Conservation (phyloP, 805 yeast species). For the Myxozyma monticola region DNA sequence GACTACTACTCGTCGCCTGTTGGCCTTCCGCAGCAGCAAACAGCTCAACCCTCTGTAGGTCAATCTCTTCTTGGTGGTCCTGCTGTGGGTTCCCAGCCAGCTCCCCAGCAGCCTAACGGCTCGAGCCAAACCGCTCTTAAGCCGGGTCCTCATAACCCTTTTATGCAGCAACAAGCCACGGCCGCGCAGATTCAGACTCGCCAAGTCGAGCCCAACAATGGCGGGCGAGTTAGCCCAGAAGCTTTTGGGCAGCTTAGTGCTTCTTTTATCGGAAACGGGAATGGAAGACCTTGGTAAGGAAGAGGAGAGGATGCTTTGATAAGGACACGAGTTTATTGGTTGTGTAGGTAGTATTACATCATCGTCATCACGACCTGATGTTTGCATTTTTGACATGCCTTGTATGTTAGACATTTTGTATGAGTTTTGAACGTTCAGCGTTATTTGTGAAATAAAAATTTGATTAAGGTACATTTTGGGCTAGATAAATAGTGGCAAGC, state of each 20-base stretch:
- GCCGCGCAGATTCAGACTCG: slow-evolving; percentile 2
- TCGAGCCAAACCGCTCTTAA: neutral
- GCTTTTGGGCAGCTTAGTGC: slow-evolving; percentile 33
- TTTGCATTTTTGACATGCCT: too few relatives aligned
- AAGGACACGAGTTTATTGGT: too few relatives aligned
- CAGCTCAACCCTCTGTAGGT: slow-evolving; percentile 6
- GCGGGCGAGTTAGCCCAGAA: slow-evolving; percentile 29
- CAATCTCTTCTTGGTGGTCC: slow-evolving; percentile 12
- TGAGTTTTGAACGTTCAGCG: too few relatives aligned
- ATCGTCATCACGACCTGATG: too few relatives aligned
- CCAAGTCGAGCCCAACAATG: slow-evolving; percentile 7
- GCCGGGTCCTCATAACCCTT: slow-evolving; percentile 28
- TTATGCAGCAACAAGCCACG: slow-evolving; percentile 9
- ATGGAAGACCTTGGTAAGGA: slow-evolving; percentile 8
- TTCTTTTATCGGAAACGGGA: slow-evolving; percentile 12
- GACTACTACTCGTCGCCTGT: slow-evolving; percentile 29
- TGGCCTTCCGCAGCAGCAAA: slow-evolving; percentile 17
- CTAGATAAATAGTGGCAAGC: too few relatives aligned
- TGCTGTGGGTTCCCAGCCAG: slow-evolving; percentile 7
- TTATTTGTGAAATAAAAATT: neutral
- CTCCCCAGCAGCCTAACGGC: neutral
- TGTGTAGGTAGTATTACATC: too few relatives aligned
- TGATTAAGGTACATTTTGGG: too few relatives aligned
- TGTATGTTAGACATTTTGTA: too few relatives aligned
- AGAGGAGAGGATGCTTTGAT: too few relatives aligned